phyloP scores from a whole-genome alignment of 2,329 filamentous ascomycete species.

The Hymenoscyphus infarciens region DNA sequence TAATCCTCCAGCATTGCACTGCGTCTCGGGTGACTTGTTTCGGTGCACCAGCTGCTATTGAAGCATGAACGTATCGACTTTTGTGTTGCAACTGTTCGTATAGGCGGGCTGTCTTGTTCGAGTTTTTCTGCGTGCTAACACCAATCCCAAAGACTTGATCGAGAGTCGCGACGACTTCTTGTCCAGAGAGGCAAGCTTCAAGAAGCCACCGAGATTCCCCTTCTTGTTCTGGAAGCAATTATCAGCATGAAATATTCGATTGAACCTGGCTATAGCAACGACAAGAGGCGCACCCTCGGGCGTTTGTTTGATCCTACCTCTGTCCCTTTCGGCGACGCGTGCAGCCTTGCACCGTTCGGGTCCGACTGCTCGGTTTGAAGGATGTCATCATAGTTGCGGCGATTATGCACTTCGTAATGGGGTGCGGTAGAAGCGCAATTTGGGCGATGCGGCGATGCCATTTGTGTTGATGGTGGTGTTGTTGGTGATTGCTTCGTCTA shows the following conservation, averaged over 20 bases:
- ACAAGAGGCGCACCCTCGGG: not conserved
- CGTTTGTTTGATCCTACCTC: not conserved
- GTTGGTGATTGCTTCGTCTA: too few species aligned
- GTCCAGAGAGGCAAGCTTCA: not conserved
- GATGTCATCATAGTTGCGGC: not conserved
- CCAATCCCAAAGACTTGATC: not conserved
- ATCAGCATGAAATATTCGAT: not conserved
- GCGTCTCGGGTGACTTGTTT: slow-evolving; percentile 2
- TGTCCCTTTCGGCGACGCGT: not conserved
- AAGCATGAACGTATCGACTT: not conserved
- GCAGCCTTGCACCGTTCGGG: not conserved
- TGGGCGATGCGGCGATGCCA: not conserved
- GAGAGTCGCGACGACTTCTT: not conserved
- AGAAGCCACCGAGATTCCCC: not conserved
- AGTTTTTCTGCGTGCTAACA: not conserved
- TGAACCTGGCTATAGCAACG: not conserved
- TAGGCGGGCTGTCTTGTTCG: not conserved
- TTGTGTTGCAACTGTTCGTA: not conserved
- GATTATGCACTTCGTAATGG: not conserved
- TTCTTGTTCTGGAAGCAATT: not conserved
- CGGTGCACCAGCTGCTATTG: not conserved
- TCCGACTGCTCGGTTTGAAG: not conserved
- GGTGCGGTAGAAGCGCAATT: not conserved
- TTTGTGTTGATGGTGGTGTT: not conserved
- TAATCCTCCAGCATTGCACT: not conserved